phyloP scores from a whole-genome alignment of 805 yeast species.

The Sungouiozyma ichnusensis region DNA sequence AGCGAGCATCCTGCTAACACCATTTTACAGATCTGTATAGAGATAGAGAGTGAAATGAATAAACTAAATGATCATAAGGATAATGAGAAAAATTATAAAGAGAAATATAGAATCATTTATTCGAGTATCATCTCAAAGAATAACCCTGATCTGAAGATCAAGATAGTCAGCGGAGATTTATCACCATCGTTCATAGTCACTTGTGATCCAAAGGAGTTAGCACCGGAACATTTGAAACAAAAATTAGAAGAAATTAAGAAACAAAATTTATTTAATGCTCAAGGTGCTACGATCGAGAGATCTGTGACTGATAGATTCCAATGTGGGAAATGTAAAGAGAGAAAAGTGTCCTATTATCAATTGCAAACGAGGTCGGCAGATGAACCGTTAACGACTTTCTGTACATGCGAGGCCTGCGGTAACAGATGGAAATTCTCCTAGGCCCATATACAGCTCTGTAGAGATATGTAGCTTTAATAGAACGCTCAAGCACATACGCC shows the following conservation, averaged over 20 bases:
- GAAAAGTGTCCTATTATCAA: slow-evolving; percentile 93
- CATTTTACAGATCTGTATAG: slow-evolving; percentile 52
- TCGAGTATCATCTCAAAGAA: slow-evolving; percentile 82
- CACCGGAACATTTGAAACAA: slow-evolving; percentile 80
- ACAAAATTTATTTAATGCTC: slow-evolving; percentile 90
- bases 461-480: no score
- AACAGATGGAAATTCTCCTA: slow-evolving; percentile 95
- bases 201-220: slow-evolving; percentile 92
- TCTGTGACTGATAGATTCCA: slow-evolving; percentile 94
- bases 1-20: slow-evolving; percentile 51
- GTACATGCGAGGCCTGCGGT: slow-evolving; percentile 96
- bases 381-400: slow-evolving; percentile 96
- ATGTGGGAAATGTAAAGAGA: slow-evolving; percentile 96
- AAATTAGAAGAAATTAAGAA: slow-evolving; percentile 79
- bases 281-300: slow-evolving; percentile 91
- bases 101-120: slow-evolving; percentile 74
- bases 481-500: no score
- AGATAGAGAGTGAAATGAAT: slow-evolving; percentile 66
- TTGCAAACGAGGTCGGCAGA: slow-evolving; percentile 98
- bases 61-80: slow-evolving; percentile 47
- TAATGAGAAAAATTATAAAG: slow-evolving; percentile 49
- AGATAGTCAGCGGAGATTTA: slow-evolving; percentile 59
- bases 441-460: neutral
- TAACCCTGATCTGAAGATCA: slow-evolving; percentile 72
- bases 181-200: slow-evolving; percentile 52